Evolutionary conservation across 441 rosid genomes (phyloP), one percentile per base, ranked within the genome.

Genomic region (Syzygium syzygioides): DNA sequence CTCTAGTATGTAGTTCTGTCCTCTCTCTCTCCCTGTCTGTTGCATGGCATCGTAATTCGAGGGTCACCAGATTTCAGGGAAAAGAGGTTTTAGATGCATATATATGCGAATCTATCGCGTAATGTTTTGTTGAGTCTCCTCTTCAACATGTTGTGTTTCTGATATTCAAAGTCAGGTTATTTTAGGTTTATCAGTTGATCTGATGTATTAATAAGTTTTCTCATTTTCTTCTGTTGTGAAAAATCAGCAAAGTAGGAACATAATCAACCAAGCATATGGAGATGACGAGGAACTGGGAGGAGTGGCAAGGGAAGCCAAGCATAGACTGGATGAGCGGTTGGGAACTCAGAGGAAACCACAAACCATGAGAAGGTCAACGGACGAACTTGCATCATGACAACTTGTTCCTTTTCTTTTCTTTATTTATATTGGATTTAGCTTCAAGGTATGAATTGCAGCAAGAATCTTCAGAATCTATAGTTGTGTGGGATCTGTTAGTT

Each of bases 261-360:
- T 45, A 34, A 59, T 37, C 59, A 45, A 59, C 18, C 64, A 59
- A 45, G 28, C 59, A 55, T 56, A 23, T 0, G 30, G 41, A 34
- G 68, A 85, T 56, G 87, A 56, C 19, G 45, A 23, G 41, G 37
- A 87, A 20, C 62, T 87, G 30, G 83, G 62, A 50, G 83, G 30
- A 80, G 88, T 19, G 55, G 88, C 86, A 7, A 45, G 90, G 86
- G 90, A 89, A 62, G 88, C 90, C 86, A 86, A 86, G 86, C 55
- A 79, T 60, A 89, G 88, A 28, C 80, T 87, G 53, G 52, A 66
- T 60, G 88, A n/a, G 88, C 53, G 54, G 84, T 37, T 87, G 79
- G 32, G 59, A 64, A 48, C 62, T 71, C 79, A n/a, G 30, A 60
- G 26, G 84, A 66, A 87, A 50, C 45, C 80, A 18, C n/a, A 56